A percentile compares a stretch with the other conserved stretches of the same genome.
Conservation (phyloP, 768 basidiomycete species). For the Pleurotus sapidus region DNA sequence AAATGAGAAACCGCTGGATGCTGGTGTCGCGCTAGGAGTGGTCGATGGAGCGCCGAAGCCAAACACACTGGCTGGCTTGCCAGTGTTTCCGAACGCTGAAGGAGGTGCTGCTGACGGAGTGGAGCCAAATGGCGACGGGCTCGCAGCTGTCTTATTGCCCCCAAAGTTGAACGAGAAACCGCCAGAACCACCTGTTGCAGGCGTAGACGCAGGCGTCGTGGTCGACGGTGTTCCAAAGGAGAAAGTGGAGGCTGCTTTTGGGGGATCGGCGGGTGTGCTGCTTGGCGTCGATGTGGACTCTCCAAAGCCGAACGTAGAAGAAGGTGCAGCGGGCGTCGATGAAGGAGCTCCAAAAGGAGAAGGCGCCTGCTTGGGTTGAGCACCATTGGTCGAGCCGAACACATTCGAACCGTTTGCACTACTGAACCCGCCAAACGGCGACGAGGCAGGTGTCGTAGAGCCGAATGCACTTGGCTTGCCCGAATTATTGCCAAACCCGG, state of each 20-base stretch:
- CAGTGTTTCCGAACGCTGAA: slow-evolving; percentile 10
- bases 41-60: slow-evolving; percentile 7
- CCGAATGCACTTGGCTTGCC: neutral
- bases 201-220: neutral
- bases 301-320: neutral
- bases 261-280: neutral
- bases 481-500: neutral
- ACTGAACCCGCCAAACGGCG: neutral
- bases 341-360: neutral
- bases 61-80: neutral
- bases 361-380: neutral
- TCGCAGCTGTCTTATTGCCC: slow-evolving; percentile 18
- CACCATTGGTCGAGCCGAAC: neutral
- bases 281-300: neutral
- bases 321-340: neutral
- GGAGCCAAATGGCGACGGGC: slow-evolving; percentile 25
- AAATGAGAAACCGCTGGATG: slow-evolving; percentile 7
- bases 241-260: neutral
- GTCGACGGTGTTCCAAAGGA: neutral
- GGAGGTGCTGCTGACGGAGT: slow-evolving; percentile 7
- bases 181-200: neutral
- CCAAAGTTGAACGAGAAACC: slow-evolving; percentile 15
- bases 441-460: neutral
- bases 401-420: neutral
- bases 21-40: neutral